These are phyloP conservation scores for Scytalidium lignicola DNA, from an alignment of 2,329 filamentous ascomycete species.

Conservation along the genomic window DNA sequence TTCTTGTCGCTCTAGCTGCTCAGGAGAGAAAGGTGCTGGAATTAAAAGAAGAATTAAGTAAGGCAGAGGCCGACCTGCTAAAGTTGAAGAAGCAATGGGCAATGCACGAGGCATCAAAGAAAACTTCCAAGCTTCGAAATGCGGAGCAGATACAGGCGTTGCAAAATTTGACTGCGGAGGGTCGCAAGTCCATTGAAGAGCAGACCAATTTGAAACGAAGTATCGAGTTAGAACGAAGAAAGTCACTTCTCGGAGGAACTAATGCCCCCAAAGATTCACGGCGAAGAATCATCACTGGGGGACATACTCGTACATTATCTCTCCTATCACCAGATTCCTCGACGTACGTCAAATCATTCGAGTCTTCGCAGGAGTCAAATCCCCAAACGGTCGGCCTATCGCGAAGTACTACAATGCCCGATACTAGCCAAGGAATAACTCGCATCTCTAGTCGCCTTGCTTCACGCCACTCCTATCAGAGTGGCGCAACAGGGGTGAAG, in stretches of 20 bases:
- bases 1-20: conserved; percentile 84
- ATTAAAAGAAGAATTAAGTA: conserved; percentile 80
- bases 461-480: conserved; percentile 26
- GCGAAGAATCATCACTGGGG: conserved; percentile 64
- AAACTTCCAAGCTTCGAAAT: conserved; percentile 61
- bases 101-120: conserved; percentile 68
- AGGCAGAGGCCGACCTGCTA: conserved; percentile 72
- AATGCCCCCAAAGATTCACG: conserved; percentile 39
- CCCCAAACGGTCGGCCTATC: conserved; percentile 12
- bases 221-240: conserved; percentile 67
- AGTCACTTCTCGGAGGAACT: conserved; percentile 53
- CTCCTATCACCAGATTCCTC: conserved; percentile 61
- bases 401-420: conserved; percentile 23
- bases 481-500: conserved; percentile 26
- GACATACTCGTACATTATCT: conserved; percentile 64
- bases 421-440: conserved; percentile 24
- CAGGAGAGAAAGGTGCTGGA: conserved; percentile 90
- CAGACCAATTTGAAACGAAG: conserved; percentile 24
- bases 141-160: conserved; percentile 54
- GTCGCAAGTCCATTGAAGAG: conserved; percentile 17
- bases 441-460: conserved; percentile 19
- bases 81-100: conserved; percentile 82
- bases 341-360: conserved; percentile 18
- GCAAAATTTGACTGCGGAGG: conserved; percentile 22
- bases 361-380: conserved; percentile 30